phyloP scores from a whole-genome alignment of 2,329 filamentous ascomycete species.

The Fusarium solani-melongenae region DNA sequence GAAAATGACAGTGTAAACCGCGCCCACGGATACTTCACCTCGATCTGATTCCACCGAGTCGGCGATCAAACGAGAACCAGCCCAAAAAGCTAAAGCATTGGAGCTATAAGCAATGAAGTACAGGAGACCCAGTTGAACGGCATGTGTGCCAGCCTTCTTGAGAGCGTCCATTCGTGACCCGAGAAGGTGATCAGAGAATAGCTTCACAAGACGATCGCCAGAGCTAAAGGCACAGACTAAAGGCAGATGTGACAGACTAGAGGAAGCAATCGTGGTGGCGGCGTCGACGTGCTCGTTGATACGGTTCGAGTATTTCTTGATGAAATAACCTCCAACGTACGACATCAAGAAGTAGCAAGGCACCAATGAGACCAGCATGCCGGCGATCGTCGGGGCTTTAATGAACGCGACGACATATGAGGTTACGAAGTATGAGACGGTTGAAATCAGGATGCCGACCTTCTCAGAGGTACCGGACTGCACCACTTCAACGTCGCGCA shows the following conservation, averaged over 20 bases:
- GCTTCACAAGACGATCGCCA: not conserved
- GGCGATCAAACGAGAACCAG: slow-evolving; percentile 65
- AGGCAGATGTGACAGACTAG: not conserved
- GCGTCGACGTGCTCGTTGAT: not conserved
- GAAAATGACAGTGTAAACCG: slow-evolving; percentile 70
- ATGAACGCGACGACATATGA: slow-evolving; percentile 6
- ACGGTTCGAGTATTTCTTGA: not conserved
- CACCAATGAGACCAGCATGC: slow-evolving; percentile 1
- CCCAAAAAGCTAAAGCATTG: slow-evolving; percentile 74
- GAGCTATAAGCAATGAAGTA: slow-evolving; percentile 75
- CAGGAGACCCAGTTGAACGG: slow-evolving; percentile 66
- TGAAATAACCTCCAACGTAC: not conserved
- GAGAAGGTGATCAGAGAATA: slow-evolving; percentile 12
- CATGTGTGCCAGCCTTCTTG: slow-evolving; percentile 66
- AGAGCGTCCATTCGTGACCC: slow-evolving; percentile 62
- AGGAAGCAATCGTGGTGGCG: not conserved
- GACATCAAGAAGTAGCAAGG: slow-evolving; percentile 4
- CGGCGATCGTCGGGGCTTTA: not conserved
- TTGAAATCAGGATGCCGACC: slow-evolving; percentile 2
- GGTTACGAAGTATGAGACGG: not conserved
- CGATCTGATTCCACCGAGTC: slow-evolving; percentile 45
- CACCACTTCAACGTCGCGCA: not conserved
- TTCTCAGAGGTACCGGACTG: slow-evolving; percentile 7
- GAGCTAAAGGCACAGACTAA: not conserved
- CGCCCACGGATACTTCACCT: slow-evolving; percentile 51